Evolutionary conservation across 768 basidiomycete genomes (phyloP).

Genomic region (Tylopilus balloui): DNA sequence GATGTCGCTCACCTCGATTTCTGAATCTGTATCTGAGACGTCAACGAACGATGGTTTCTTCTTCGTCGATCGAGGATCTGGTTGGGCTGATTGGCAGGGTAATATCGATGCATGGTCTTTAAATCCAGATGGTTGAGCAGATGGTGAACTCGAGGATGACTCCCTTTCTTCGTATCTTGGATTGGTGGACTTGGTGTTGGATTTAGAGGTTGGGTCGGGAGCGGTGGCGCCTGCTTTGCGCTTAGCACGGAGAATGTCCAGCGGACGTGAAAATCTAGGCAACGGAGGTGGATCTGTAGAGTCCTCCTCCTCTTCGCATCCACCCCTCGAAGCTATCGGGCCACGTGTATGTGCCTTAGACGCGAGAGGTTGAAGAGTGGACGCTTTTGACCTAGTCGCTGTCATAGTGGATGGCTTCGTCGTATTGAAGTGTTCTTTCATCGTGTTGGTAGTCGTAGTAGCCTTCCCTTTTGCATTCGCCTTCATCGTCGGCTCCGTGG

Average conservation of each 20-base stretch:
- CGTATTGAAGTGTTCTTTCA: slow-evolving; percentile 8
- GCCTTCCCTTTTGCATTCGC: background rate
- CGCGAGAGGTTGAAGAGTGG: background rate
- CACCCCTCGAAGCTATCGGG: background rate
- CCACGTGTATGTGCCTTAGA: background rate
- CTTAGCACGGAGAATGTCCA: slow-evolving; percentile 24
- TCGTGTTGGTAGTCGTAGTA: slow-evolving; percentile 1
- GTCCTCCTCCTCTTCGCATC: slow-evolving; percentile 10
- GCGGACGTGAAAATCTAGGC: slow-evolving; percentile 22
- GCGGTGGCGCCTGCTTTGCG: background rate
- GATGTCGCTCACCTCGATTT: slow-evolving; percentile 16
- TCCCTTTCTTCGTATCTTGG: slow-evolving; percentile 14
- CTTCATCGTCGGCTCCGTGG: background rate
- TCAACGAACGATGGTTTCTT: slow-evolving; percentile 20
- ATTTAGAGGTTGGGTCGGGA: background rate
- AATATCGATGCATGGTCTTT: background rate
- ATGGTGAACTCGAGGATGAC: slow-evolving; percentile 4
- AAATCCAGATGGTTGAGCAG: background rate
- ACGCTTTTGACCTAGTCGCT: slow-evolving; percentile 3
- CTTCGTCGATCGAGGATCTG: background rate
- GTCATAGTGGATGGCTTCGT: slow-evolving; percentile 7
- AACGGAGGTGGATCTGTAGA: slow-evolving; percentile 7
- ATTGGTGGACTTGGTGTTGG: background rate
- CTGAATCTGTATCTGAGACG: slow-evolving; percentile 24
- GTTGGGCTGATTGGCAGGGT: background rate